Evolutionary conservation across 176 grass and related monocot species (phyloP).

Genomic region (Carex parvula): DNA sequence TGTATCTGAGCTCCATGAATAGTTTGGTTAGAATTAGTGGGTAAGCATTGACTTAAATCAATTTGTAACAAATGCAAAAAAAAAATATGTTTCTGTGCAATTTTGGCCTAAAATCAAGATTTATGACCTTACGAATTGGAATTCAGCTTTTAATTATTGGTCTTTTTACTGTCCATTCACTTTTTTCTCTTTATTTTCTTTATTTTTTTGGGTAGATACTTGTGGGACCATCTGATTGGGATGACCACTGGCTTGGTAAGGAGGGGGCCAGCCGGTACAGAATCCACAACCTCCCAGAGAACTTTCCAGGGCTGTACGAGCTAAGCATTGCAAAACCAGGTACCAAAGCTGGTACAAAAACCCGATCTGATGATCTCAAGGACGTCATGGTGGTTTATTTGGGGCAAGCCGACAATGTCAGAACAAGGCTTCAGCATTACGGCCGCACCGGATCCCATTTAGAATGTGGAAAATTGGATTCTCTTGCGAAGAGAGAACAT

Average conservation of each 20-base stretch:
- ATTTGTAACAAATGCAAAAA: conserved; percentile 12
- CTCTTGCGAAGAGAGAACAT: conserved; percentile 20
- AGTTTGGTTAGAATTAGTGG: neutral
- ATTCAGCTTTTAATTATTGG: neutral
- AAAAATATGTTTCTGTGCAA: neutral
- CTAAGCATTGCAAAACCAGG: conserved; percentile 37
- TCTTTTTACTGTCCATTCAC: neutral
- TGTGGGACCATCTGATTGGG: conserved; percentile 71
- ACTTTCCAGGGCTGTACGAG: conserved; percentile 78
- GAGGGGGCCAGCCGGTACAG: conserved; percentile 66
- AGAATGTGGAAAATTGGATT: conserved; percentile 43
- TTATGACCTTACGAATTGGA: neutral
- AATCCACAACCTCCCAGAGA: conserved; percentile 63
- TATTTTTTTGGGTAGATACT: conserved; percentile 48
- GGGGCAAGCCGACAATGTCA: conserved; percentile 82
- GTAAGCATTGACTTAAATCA: neutral
- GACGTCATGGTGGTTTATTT: conserved; percentile 76
- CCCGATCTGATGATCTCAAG: conserved; percentile 31
- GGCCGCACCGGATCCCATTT: conserved; percentile 88
- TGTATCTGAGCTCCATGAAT: neutral
- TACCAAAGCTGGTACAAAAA: conserved; percentile 25
- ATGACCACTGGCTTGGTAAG: conserved; percentile 52
- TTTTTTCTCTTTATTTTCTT: neutral
- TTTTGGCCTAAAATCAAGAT: neutral
- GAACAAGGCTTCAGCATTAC: conserved; percentile 86